Base-by-base conservation (phyloP, 176 grass and related monocot genomes). In the Oryza officinalis region DNA sequence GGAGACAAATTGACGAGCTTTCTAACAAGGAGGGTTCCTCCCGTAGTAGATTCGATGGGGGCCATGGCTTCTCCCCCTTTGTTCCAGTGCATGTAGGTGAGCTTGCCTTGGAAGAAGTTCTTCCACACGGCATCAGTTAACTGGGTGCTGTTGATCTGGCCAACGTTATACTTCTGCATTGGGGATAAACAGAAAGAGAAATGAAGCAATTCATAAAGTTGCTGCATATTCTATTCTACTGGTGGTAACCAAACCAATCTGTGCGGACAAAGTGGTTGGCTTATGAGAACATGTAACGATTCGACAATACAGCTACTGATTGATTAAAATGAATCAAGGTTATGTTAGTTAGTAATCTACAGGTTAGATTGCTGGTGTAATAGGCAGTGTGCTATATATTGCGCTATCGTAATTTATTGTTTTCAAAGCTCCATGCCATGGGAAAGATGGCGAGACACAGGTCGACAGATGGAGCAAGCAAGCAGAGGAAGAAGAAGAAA, bases 1-100 rank as follows among this genome's bases (percentile, higher is more conserved):
- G 91, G 93, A 20, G 76, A 79, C 27, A 89, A 73, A 90, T 72
- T 87, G 63, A 89, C 80, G 0, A 99, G 78, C 82, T 92, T 95
- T 74, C 96, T 94, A 69, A 99, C 85, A 28, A 99, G 96, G 63
- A 98, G 80, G 37, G 83, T 86, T 67, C 87, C 89, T 69, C 87
- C 85, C 0, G 81, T 67, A 8, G 87, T 15, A 60, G 80, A 27
- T 27, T 89, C 47, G 0, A 85, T 87, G 2, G 96, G 96, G 57
- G 87, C 41, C 96, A 95, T 96, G 44, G 87, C 83, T 75, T 95
- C 89, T 50, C 87, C 87, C 47, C 91, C 96, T 89, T 96, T 99
- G 81, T 61, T 87, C 89, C 87, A 92, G 25, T 91, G 83, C 6
- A 72, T n/a, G 75, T 83, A 96, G 43, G 96, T 96, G 46, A 99